phyloP scores from a whole-genome alignment of 305 asterid species.

The Rubia tinctorum region DNA sequence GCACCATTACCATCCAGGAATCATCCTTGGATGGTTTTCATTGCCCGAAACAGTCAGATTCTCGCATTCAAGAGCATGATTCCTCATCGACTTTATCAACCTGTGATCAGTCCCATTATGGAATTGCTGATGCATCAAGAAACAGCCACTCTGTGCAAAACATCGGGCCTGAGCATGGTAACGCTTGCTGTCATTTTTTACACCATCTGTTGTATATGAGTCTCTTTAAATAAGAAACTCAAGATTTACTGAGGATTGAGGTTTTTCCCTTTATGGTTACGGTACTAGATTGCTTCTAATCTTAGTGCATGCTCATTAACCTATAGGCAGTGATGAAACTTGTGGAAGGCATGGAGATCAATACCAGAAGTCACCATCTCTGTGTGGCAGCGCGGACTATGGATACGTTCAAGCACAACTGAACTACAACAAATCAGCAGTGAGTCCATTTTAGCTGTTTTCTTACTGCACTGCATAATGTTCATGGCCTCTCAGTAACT shows the following conservation, averaged over 20 bases:
- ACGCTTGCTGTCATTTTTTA: slow-evolving; percentile 6
- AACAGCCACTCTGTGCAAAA: slow-evolving; percentile 34
- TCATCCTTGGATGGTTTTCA: slow-evolving; percentile 19
- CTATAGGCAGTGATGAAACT: slow-evolving; percentile 30
- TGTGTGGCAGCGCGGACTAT: slow-evolving; percentile 37
- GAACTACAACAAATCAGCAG: slow-evolving; percentile 45
- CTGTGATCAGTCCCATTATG: slow-evolving; percentile 33
- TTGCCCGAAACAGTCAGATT: slow-evolving; percentile 33
- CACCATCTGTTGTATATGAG: background rate
- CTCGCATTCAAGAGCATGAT: slow-evolving; percentile 46
- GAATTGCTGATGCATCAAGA: slow-evolving; percentile 31
- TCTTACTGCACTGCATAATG: background rate
- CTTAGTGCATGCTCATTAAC: slow-evolving; percentile 14
- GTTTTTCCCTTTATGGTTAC: background rate
- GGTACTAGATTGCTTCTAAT: slow-evolving; percentile 7
- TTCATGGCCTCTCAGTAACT: slow-evolving; percentile 5
- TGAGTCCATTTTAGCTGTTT: slow-evolving; percentile 24
- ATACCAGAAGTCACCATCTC: slow-evolving; percentile 23
- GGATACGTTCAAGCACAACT: slow-evolving; percentile 38
- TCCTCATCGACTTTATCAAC: slow-evolving; percentile 47
- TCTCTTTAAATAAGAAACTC: background rate
- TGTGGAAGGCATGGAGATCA: slow-evolving; percentile 33
- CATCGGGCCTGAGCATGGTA: slow-evolving; percentile 42
- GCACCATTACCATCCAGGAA: slow-evolving; percentile 21
- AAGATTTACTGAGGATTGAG: background rate